Percentiles rank a stretch among this genome's conserved stretches.
Conservation (phyloP, 2,329 filamentous ascomycete genomes). For the Incumbomyces lentus region DNA sequence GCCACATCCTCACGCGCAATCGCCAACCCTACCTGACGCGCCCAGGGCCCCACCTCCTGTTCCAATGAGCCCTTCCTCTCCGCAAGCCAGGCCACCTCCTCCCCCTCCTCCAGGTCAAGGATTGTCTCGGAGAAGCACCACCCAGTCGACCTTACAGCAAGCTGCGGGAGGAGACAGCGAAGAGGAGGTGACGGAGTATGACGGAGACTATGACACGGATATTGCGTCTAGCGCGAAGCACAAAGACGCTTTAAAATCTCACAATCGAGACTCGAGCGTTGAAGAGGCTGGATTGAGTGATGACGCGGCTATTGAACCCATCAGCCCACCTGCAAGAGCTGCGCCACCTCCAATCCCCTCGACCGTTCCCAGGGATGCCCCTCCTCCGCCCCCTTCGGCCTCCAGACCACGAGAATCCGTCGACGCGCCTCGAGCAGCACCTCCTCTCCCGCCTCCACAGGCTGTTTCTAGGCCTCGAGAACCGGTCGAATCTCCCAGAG, state of each 20-base stretch:
- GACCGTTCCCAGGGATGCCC: constrained; percentile 46
- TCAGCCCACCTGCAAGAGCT: constrained; percentile 30
- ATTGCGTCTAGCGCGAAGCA: constrained; percentile 89
- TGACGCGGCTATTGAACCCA: constrained; percentile 42
- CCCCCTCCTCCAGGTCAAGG: constrained; percentile 43
- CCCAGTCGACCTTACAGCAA: constrained; percentile 39
- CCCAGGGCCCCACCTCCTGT: constrained; percentile 29
- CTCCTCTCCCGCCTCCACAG: constrained; percentile 45
- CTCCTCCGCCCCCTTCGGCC: constrained; percentile 55
- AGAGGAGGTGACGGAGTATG: constrained; percentile 83
- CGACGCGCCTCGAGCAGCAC: constrained; percentile 60
- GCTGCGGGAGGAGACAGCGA: constrained; percentile 48
- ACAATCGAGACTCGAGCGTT: constrained; percentile 64
- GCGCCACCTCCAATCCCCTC: constrained; percentile 47
- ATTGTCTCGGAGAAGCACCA: constrained; percentile 49
- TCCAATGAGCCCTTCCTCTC: constrained; percentile 21
- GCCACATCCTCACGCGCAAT: constrained; percentile 12
- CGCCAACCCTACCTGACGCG: constrained; percentile 5
- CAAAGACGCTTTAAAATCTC: constrained; percentile 81
- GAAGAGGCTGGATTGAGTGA: constrained; percentile 53
- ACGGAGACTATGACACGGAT: constrained; percentile 96
- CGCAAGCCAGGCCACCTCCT: constrained; percentile 54
- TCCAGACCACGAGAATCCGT: constrained; percentile 52
- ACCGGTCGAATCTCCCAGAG: constrained; percentile 62
- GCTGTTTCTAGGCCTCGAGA: constrained; percentile 44